These are phyloP conservation scores for Nakazawaea populi DNA, from an alignment of 805 yeast genomes.

Conservation along the genomic window DNA sequence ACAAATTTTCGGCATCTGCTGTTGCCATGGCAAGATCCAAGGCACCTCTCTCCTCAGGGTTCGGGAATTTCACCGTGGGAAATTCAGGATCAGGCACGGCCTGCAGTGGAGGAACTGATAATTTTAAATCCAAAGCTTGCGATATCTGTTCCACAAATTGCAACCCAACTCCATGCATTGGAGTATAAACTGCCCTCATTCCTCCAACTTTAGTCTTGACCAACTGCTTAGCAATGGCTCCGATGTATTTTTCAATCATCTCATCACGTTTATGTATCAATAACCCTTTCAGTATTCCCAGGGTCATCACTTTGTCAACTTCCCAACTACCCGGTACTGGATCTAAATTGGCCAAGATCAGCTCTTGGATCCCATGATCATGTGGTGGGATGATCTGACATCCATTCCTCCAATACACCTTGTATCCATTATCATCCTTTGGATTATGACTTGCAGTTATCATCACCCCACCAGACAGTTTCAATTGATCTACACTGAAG, in stretches of 20 bases:
- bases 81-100: constrained; percentile 76
- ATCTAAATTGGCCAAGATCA: constrained; percentile 52
- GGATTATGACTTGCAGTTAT: constrained; percentile 89
- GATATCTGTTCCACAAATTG: constrained; percentile 46
- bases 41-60: constrained; percentile 95
- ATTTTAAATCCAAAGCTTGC: constrained; percentile 27
- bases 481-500: constrained; percentile 59
- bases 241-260: constrained; percentile 35
- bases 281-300: constrained; percentile 15
- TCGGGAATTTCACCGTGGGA: constrained; percentile 84
- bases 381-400: constrained; percentile 95
- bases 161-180: constrained; percentile 93
- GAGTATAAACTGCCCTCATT: constrained; percentile 72
- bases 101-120: constrained; percentile 56
- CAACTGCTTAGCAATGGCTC: constrained; percentile 25
- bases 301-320: constrained; percentile 29
- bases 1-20: constrained; percentile 45
- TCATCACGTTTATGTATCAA: constrained; percentile 37
- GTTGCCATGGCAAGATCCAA: constrained; percentile 58
- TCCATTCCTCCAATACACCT: constrained; percentile 89
- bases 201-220: constrained; percentile 19
- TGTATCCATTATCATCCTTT: constrained; percentile 85
- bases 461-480: constrained; percentile 83
- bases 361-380: constrained; percentile 63
- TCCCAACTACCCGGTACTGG: constrained; percentile 58